Percentiles rank a stretch among this genome's conserved stretches.
Evolutionary conservation across 345 rosid genomes (phyloP).

Genomic region (Dipteronia dyeriana): DNA sequence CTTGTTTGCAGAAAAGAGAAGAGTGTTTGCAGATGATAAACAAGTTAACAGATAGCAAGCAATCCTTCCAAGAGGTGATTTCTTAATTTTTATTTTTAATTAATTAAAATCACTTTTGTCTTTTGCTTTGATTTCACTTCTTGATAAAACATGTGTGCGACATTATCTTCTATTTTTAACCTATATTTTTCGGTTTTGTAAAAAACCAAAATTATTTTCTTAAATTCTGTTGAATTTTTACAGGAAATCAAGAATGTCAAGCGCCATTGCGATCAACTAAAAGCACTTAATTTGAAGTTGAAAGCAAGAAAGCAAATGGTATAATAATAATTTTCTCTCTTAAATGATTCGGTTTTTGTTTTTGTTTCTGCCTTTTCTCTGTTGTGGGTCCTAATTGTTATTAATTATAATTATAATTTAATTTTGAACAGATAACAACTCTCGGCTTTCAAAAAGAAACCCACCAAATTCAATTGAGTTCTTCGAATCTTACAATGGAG

Average conservation of each 20-base stretch:
- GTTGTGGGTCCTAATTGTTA: background rate
- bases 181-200: too few relatives aligned
- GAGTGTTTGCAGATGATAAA: constrained; percentile 19
- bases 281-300: constrained; percentile 23
- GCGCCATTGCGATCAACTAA: constrained; percentile 8
- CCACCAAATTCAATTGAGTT: background rate
- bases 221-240: background rate
- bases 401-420: background rate
- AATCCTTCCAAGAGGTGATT: constrained; percentile 21
- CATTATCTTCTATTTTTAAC: background rate
- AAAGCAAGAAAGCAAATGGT: constrained; percentile 34
- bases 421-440: background rate
- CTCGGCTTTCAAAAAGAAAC: background rate
- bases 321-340: background rate
- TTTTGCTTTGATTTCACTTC: constrained; percentile 12
- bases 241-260: constrained; percentile 33
- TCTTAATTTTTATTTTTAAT: background rate
- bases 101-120: constrained; percentile 15
- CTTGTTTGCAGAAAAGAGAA: constrained; percentile 29
- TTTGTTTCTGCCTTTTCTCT: background rate
- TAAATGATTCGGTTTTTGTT: background rate
- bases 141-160: background rate
- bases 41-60: constrained; percentile 11
- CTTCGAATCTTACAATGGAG: background rate
- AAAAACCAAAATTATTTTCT: background rate